These are phyloP conservation scores for Nothophoma quercina DNA, from an alignment of 2,329 filamentous ascomycete species.

Conservation along the genomic window DNA sequence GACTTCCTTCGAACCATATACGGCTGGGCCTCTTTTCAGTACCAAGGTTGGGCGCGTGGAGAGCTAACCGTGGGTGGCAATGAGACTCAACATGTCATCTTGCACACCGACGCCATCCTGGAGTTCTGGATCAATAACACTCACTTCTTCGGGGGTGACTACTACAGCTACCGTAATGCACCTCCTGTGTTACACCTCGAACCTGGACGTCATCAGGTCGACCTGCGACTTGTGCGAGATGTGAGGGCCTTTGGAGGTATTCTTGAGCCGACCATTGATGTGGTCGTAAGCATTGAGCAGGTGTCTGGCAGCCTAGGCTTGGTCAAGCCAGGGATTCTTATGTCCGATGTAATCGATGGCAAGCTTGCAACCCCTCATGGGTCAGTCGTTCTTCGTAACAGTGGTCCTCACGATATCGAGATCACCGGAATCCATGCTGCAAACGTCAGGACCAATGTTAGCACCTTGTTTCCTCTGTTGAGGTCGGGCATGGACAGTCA, in stretches of 20 bases:
- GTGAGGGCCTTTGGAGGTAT: slow-evolving; percentile 64
- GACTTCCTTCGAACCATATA: slow-evolving; percentile 61
- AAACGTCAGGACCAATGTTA: slow-evolving; percentile 29
- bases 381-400: slow-evolving; percentile 61
- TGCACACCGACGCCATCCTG: slow-evolving; percentile 59
- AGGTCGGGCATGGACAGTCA: slow-evolving; percentile 18
- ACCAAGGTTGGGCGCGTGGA: slow-evolving; percentile 65
- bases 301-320: slow-evolving; percentile 41
- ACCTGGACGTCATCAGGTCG: slow-evolving; percentile 60
- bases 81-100: slow-evolving; percentile 45
- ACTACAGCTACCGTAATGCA: slow-evolving; percentile 60
- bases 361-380: slow-evolving; percentile 56
- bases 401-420: slow-evolving; percentile 43
- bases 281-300: slow-evolving; percentile 41
- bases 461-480: slow-evolving; percentile 12
- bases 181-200: slow-evolving; percentile 59
- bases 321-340: slow-evolving; percentile 49
- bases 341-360: slow-evolving; percentile 61
- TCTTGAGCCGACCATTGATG: slow-evolving; percentile 55
- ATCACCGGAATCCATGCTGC: slow-evolving; percentile 44
- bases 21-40: slow-evolving; percentile 66
- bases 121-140: slow-evolving; percentile 62
- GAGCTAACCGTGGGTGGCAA: slow-evolving; percentile 51
- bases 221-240: slow-evolving; percentile 63
- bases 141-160: slow-evolving; percentile 65